These are phyloP conservation scores for Taphrina betulina DNA, from an alignment of 1,139 yeast species.

Conservation along the genomic window DNA sequence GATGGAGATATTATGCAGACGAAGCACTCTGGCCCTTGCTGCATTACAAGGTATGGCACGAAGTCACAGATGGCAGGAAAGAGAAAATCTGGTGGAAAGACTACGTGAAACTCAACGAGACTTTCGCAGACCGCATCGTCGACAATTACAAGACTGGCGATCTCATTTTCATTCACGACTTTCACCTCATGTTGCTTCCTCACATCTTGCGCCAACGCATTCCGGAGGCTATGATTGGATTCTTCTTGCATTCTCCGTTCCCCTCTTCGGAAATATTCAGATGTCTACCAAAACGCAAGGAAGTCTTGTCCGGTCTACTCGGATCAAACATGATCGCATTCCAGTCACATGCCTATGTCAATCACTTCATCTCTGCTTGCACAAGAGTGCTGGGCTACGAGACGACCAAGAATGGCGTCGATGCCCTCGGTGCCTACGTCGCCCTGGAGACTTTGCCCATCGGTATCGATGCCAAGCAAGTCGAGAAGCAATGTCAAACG, in stretches of 20 bases:
- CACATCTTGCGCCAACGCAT: constrained; percentile 79
- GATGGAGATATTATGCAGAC: constrained; percentile 91
- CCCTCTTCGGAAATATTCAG: constrained; percentile 95
- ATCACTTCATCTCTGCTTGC: constrained; percentile 89
- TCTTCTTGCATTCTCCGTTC: constrained; percentile 85
- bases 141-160: constrained; percentile 83
- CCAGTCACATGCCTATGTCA: constrained; percentile 79
- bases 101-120: constrained; percentile 85
- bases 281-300: constrained; percentile 76
- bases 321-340: constrained; percentile 86
- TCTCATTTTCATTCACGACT: constrained; percentile 92
- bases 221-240: constrained; percentile 77
- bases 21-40: constrained; percentile 89
- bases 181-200: constrained; percentile 78
- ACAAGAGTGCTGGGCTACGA: constrained; percentile 76
- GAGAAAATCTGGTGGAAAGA: constrained; percentile 87
- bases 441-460: constrained; percentile 75
- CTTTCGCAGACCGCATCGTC: constrained; percentile 75
- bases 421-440: constrained; percentile 74
- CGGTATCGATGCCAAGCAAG: constrained; percentile 75
- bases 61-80: constrained; percentile 63
- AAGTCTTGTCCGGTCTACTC: constrained; percentile 81
- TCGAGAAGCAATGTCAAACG: constrained; percentile 48
- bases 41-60: constrained; percentile 69
- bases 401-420: constrained; percentile 55